Conservation (phyloP, 2,329 filamentous ascomycete genomes). For the Lasiodiplodia sp. region DNA sequence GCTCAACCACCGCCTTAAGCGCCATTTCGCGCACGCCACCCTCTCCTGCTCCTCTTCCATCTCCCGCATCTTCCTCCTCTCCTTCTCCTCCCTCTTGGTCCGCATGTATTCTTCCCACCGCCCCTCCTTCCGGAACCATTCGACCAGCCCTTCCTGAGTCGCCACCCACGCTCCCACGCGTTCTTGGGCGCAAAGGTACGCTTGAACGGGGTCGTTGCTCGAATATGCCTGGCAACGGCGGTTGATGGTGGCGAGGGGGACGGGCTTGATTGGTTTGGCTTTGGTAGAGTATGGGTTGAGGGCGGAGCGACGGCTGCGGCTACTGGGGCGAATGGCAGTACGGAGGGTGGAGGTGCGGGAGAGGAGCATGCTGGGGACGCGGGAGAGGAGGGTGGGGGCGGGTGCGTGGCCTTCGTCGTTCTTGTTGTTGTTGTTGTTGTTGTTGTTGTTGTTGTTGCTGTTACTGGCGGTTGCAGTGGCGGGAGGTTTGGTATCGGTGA, state of each 20-base stretch:
- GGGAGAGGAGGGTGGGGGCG: slow-evolving; percentile 6
- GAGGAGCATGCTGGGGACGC: background rate
- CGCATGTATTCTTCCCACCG: background rate
- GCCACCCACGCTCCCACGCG: background rate
- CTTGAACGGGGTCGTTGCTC: background rate
- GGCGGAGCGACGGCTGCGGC: background rate
- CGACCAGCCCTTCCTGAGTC: background rate
- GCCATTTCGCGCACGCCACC: background rate
- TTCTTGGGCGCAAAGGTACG: background rate
- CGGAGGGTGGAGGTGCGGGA: background rate
- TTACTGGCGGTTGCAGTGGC: background rate
- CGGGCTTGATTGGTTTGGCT: background rate
- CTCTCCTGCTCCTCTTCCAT: slow-evolving; percentile 1
- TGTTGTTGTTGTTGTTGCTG: background rate
- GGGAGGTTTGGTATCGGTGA: background rate
- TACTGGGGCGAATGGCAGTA: background rate
- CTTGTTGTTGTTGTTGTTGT: background rate
- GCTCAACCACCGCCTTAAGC: background rate
- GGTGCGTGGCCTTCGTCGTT: background rate
- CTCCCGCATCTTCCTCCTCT: background rate
- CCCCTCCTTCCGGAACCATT: background rate
- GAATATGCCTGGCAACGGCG: background rate
- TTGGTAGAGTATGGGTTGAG: no score
- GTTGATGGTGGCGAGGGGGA: background rate
- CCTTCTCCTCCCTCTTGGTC: background rate